Conservation (phyloP, 176 grass and related monocot species). For the Oryza punctata region DNA sequence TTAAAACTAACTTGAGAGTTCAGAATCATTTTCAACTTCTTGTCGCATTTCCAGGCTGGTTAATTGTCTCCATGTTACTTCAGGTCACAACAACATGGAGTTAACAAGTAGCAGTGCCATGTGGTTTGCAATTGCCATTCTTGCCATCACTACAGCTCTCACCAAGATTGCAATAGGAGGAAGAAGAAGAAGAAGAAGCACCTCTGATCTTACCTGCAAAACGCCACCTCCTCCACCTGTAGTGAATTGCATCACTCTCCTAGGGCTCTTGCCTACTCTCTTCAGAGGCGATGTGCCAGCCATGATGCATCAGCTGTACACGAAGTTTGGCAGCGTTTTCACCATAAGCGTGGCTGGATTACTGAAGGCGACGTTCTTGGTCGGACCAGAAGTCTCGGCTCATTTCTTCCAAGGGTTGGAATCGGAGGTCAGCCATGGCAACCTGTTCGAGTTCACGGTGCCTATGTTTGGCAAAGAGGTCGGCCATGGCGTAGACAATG, state of each 20-base stretch:
- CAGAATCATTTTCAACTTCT: not conserved
- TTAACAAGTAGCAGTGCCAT: not conserved
- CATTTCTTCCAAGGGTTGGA: constrained; percentile 32
- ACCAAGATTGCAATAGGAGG: not conserved
- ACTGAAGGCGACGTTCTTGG: constrained; percentile 38
- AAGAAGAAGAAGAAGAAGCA: not conserved
- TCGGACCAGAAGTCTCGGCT: constrained; percentile 42
- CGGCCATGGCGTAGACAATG: constrained; percentile 31
- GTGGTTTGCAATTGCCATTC: not conserved
- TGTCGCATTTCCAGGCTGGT: not conserved
- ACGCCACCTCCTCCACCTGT: constrained; percentile 28
- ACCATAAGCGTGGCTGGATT: constrained; percentile 25
- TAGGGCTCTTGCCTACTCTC: constrained; percentile 20
- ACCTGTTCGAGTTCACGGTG: not conserved
- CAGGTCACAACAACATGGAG: not conserved
- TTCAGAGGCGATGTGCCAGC: constrained; percentile 25
- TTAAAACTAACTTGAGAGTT: not conserved
- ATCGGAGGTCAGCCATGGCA: not conserved
- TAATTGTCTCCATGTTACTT: not conserved
- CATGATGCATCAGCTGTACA: constrained; percentile 31
- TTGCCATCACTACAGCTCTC: not conserved
- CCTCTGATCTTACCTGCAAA: not conserved
- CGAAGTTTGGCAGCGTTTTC: constrained; percentile 50
- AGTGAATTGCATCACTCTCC: constrained; percentile 5
- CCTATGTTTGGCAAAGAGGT: constrained; percentile 41